Base-by-base conservation (phyloP, 352 stramenopile genomes). In the Phytophthora nicotianae region DNA sequence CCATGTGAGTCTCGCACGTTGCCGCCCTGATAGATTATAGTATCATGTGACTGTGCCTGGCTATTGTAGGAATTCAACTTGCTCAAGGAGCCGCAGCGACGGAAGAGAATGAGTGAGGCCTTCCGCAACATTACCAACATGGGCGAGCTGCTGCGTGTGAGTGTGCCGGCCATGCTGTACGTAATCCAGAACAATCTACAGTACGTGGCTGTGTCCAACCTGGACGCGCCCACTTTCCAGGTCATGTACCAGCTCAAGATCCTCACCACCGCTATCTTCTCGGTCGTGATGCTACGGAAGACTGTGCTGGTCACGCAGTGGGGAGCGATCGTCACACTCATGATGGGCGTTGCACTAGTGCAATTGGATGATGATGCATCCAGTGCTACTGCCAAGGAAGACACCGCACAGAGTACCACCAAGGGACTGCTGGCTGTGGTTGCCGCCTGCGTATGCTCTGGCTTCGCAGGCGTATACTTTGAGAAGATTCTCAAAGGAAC, bases 201-300 rank as follows among this genome's bases (percentile, higher is more conserved):
- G 71, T 91, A 93, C 51, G 74, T 93, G 21, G 83, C 86, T 13
- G 82, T 83, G 32, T 90, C 85, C 42, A 92, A 95, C 58, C 70
- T 95, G 48, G 86, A 95, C 51, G 83, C 85, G 5, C 76, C 83
- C 38, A 81, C 81, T 11, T 95, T 92, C 59, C 85, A 95, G 59
- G 75, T 95, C 62, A 78, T 91, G 45, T 92, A 91, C 74, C 86
- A 95, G 72, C 81, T 95, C 68, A 95, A 95, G 73, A 95, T 95
- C 71, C 72, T 93, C 27, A 93, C 86, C 11, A 95, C 86, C 8
- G 84, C 86, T 37, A 74, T 93, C 37, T 95, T 95, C 68, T 92
- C 83, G n/a, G 83, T 93, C n/a, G 45, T 88, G 4, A 61, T 95
- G 50, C 73, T 95, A 53, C 67, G 79, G 50, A 90, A 85, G 47